Base-by-base conservation (phyloP, 768 basidiomycete genomes). In the Russula vinacea region DNA sequence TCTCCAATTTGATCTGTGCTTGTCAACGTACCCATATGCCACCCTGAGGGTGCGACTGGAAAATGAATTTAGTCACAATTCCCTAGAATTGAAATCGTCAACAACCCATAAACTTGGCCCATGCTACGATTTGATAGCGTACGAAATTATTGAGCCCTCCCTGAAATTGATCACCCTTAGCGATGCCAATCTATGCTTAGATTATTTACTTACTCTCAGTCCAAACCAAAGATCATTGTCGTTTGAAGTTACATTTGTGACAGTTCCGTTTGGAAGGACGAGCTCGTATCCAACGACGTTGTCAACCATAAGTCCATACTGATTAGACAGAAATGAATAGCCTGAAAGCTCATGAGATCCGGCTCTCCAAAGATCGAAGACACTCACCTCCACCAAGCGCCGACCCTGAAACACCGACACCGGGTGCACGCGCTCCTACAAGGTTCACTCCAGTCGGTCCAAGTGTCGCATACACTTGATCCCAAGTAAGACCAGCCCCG, bases 251-350 rank as follows among this genome's bases (percentile, higher is more conserved):
- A 56, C 45, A 2, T 17, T 16, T 29, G n/a, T 49, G 33, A 62
- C 55, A 5, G 57, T 57, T 3, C 76, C 76, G 49, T 69, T 68
- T 10, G 74, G 74, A 10, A 72, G 58, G 10, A 75, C 73, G 29
- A 75, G 58, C 49, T 73, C 51, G 13, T 65, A 69, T 24, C 58
- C 67, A 10, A 62, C 62, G 33, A 78, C 50, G 56, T 76, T 76
- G 65, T 78, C 77, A 44, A 77, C 68, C 2, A 71, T 70, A 39
- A 77, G 62, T 11, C 77, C 75, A 55, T 70, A 71, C 55, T 73
- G 70, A 58, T 72, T 76, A 5, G 71, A 73, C 54, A 71, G 69
- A 51, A 62, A 56, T 0, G 74, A 75, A 64, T 73, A 77, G 9
- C 77, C 76, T 62, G 35, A 39, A 22, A 29, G 7, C 10, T n/a